A percentile compares a stretch with the other conserved stretches of the same genome.
These are phyloP conservation scores for Geotrichum siamense DNA, from an alignment of 1,139 yeast genomes.

Conservation along the genomic window DNA sequence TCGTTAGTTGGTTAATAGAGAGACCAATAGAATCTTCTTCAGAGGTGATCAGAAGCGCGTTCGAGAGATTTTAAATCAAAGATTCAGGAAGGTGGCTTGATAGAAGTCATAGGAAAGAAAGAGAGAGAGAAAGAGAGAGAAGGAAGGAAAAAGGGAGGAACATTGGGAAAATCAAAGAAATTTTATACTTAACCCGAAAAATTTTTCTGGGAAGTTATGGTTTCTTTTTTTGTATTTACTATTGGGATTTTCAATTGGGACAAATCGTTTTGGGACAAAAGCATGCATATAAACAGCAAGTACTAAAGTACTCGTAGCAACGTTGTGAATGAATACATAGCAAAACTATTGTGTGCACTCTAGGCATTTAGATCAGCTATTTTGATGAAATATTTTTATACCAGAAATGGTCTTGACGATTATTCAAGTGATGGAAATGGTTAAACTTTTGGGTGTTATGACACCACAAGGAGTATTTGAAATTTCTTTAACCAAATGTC, in stretches of 20 bases:
- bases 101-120: conserved; percentile 16
- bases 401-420: too few relatives aligned
- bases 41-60: not conserved
- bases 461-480: too few relatives aligned
- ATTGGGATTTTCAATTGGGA: conserved; percentile 1
- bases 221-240: not conserved
- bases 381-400: too few relatives aligned
- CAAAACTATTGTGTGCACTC: too few relatives aligned
- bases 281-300: not conserved
- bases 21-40: conserved; percentile 10
- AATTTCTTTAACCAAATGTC: too few relatives aligned
- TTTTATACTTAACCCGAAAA: not conserved
- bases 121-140: conserved; percentile 6
- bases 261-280: not conserved
- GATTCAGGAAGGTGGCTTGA: conserved; percentile 5
- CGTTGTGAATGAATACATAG: too few relatives aligned
- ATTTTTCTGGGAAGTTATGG: not conserved
- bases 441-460: too few relatives aligned
- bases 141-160: not conserved
- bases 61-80: conserved; percentile 10
- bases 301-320: too few relatives aligned
- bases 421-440: too few relatives aligned
- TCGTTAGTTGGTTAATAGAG: conserved; percentile 6
- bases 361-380: too few relatives aligned
- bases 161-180: not conserved